These are phyloP conservation scores for Naganishia friedmannii DNA, from an alignment of 768 basidiomycete genomes.

Conservation along the genomic window DNA sequence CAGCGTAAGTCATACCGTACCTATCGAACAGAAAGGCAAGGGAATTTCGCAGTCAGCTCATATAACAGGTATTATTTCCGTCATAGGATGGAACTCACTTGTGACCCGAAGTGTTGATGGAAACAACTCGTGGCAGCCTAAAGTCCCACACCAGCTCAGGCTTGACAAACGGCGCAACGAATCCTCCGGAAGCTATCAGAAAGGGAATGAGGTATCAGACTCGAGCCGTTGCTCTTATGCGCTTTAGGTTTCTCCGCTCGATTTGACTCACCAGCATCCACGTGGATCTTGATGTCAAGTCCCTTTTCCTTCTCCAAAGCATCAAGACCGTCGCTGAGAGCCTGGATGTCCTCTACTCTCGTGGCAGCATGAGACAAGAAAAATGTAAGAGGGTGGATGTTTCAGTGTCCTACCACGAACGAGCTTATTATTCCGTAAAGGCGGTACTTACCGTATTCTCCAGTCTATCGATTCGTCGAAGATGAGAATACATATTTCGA, in stretches of 20 bases:
- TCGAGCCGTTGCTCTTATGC: no score
- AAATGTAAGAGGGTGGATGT: background rate
- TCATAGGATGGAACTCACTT: no score
- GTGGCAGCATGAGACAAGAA: background rate
- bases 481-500: no score
- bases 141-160: slow-evolving; percentile 49
- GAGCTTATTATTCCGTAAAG: background rate
- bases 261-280: slow-evolving; percentile 28
- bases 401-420: background rate
- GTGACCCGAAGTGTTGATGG: slow-evolving; percentile 50
- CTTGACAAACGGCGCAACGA: slow-evolving; percentile 56
- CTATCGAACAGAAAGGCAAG: no score
- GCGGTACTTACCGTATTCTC: slow-evolving; percentile 21
- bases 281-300: slow-evolving; percentile 46
- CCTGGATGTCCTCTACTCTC: slow-evolving; percentile 31
- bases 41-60: no score
- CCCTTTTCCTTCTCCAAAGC: slow-evolving; percentile 43
- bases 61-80: no score
- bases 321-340: slow-evolving; percentile 33
- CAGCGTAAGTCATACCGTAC: slow-evolving; percentile 37
- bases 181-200: slow-evolving; percentile 57
- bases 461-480: slow-evolving; percentile 5
- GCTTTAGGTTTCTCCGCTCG: no score
- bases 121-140: slow-evolving; percentile 50
- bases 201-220: background rate